Percentiles rank a stretch among this genome's conserved stretches.
Evolutionary conservation across 306 rosid species (phyloP).

Genomic region (Glycine tomentella): DNA sequence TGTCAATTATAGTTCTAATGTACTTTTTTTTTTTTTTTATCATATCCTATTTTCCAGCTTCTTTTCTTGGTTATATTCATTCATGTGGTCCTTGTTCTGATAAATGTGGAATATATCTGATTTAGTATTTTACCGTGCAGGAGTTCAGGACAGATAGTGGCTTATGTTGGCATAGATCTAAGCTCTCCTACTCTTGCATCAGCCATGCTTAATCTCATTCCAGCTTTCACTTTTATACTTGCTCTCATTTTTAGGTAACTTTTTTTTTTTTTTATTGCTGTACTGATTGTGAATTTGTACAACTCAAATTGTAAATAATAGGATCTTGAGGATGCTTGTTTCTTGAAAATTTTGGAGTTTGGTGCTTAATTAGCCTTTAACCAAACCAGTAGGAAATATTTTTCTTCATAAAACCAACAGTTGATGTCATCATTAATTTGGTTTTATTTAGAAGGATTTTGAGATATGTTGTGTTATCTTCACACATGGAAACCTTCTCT

Average conservation of each 20-base stretch:
- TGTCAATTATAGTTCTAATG: background rate
- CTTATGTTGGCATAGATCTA: constrained; percentile 56
- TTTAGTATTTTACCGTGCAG: constrained; percentile 40
- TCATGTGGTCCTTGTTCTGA: background rate
- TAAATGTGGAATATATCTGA: no score
- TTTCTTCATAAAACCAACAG: background rate
- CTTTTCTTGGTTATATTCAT: background rate
- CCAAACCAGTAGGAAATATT: background rate
- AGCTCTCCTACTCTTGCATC: constrained; percentile 63
- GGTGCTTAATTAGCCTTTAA: background rate
- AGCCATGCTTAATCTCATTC: constrained; percentile 61
- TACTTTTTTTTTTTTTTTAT: no score
- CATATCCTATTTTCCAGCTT: background rate
- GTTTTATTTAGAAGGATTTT: no score
- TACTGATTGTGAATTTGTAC: background rate
- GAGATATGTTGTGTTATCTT: constrained; percentile 6
- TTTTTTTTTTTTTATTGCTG: background rate
- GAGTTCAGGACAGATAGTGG: constrained; percentile 38
- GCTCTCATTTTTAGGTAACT: constrained; percentile 62
- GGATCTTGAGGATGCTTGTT: background rate
- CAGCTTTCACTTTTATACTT: constrained; percentile 67
- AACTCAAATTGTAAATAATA: background rate
- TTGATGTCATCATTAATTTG: background rate
- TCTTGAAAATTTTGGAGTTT: background rate
- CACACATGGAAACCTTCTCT: background rate